A percentile compares a stretch with the other conserved stretches of the same genome.
These are phyloP conservation scores for Alternaria hordeiaustralica DNA, from an alignment of 2,329 filamentous ascomycete genomes.

Conservation along the genomic window DNA sequence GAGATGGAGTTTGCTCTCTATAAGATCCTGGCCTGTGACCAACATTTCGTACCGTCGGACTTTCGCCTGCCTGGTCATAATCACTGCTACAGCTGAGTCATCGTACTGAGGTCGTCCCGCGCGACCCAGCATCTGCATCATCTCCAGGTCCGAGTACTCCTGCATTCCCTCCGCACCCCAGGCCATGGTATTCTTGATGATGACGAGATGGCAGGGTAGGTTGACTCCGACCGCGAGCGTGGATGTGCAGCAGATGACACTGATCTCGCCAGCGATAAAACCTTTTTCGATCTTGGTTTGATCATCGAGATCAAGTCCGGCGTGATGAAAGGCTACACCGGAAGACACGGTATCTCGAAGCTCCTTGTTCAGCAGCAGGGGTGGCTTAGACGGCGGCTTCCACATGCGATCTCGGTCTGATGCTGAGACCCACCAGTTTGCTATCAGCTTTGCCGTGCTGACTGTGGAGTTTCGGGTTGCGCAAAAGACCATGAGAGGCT, in stretches of 20 bases:
- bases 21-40: conserved; percentile 72
- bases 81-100: conserved; percentile 75
- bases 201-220: conserved; percentile 80
- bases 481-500: conserved; percentile 85
- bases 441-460: conserved; percentile 70
- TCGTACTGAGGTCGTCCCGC: conserved; percentile 87
- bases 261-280: conserved; percentile 74
- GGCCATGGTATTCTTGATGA: conserved; percentile 78
- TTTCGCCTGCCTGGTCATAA: conserved; percentile 74
- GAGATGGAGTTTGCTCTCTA: conserved; percentile 80
- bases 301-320: conserved; percentile 71
- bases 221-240: conserved; percentile 86
- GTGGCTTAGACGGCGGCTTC: conserved; percentile 61
- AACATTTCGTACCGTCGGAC: conserved; percentile 73
- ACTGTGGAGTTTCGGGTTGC: conserved; percentile 75
- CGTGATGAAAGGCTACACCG: conserved; percentile 84
- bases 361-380: conserved; percentile 65
- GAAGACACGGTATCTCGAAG: conserved; percentile 61
- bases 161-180: conserved; percentile 63
- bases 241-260: conserved; percentile 84
- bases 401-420: conserved; percentile 64
- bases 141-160: conserved; percentile 81
- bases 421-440: conserved; percentile 67
- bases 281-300: conserved; percentile 69
- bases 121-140: conserved; percentile 90